Evolutionary conservation across 2,329 filamentous ascomycete species (phyloP), one percentile per base, ranked within the genome.

Genomic region (Madurella mycetomatis): DNA sequence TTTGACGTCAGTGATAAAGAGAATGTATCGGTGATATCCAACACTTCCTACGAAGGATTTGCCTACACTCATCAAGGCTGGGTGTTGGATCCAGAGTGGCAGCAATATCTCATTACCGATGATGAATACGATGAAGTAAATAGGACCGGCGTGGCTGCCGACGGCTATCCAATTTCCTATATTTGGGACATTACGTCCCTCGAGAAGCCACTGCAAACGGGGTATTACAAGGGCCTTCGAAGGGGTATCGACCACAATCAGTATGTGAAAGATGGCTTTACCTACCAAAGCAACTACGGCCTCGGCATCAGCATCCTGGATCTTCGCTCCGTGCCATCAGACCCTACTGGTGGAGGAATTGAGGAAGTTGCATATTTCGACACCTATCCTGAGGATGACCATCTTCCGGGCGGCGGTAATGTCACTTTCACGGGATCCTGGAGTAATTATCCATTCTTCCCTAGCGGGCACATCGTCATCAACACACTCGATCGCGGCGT

Each of bases 21-120:
- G 30, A 66, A 67, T 49, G 65, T 70, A 51, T 72, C 65, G 17
- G 70, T 81, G 56, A 73, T 83, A 58, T 81, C 79, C 47, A 72
- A 72, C 54, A 81, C 78, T 2, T 75, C 73, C 0, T 83, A 83
- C 65, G 72, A 76, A n/a, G 80, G 80, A 41, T 77, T 76, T n/a
- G 65, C 73, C 15, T 82, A 81, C 69, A 81, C 78, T 1, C 80
- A 83, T 64, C 80, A 83, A 62, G 80, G 80, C 50, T 77, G 74
- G 69, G 70, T 82, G 9, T 71, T 78, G 49, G 72, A 79, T 61
- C 63, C 68, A 11, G 64, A 71, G 47, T 74, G 67, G 67, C 69
- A 73, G 41, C 75, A 75, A 60, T 67, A 67, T 43, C 70, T 81
- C 16, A 67, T 81, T 48, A 61, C 76, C 13, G 77, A 81, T 60